Conservation (phyloP, 2,329 filamentous ascomycete genomes). For the Arthrobotrys sphaeroides region DNA sequence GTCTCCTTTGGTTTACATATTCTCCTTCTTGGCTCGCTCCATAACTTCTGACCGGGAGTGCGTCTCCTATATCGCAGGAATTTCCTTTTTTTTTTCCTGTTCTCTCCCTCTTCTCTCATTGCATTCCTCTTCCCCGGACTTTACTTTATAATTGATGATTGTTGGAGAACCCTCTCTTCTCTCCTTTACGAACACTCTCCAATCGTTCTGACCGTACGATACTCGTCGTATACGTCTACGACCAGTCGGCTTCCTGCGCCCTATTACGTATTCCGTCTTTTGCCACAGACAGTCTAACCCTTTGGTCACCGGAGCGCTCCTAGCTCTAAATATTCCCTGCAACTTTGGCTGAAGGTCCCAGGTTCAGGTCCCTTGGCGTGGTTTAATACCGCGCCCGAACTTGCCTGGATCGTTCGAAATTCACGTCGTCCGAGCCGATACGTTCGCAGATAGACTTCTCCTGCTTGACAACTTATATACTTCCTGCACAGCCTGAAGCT, state of each 20-base stretch:
- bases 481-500: constrained; percentile 13
- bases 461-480: too few relatives aligned
- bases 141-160: constrained; percentile 5
- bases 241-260: constrained; percentile 14
- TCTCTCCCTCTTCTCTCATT: constrained; percentile 9
- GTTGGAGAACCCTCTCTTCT: constrained; percentile 23
- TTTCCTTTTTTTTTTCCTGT: constrained; percentile 32
- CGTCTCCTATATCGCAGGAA: constrained; percentile 33
- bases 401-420: constrained; percentile 13
- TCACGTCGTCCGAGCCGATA: constrained; percentile 12
- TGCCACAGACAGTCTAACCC: constrained; percentile 40
- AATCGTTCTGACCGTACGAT: constrained; percentile 47
- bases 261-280: constrained; percentile 51
- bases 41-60: background rate
- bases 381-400: constrained; percentile 22
- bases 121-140: constrained; percentile 23
- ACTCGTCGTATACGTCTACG: background rate
- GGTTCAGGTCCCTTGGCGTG: constrained; percentile 39
- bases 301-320: constrained; percentile 45
- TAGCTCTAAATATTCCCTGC: constrained; percentile 37
- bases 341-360: constrained; percentile 12
- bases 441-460: background rate
- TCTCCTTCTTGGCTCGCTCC: constrained; percentile 39
- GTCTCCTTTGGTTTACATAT: constrained; percentile 24
- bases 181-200: constrained; percentile 8